Base-by-base conservation (phyloP, 306 rosid species). In the Ceratonia siliqua region DNA sequence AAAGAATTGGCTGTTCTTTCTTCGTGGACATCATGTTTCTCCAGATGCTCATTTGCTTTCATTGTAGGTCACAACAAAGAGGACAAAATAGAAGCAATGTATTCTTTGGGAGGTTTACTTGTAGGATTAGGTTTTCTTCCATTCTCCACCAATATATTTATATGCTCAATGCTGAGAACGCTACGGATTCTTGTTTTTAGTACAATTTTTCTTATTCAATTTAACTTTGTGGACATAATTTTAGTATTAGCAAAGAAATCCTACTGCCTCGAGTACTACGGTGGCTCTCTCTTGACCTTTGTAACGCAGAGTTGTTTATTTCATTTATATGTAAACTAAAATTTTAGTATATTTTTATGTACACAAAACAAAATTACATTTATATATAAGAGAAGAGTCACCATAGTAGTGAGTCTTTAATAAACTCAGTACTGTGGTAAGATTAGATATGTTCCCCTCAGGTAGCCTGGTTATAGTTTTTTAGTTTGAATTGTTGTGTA, bases 41-140 rank as follows among this genome's bases (percentile, higher is more conserved):
- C 76, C 35, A 72, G 82, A 63, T 71, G 73, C 72, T 14, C 50
- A 70, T 82, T 76, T 58, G 69, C 48, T 73, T 54, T 59, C 74
- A 45, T 63, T 75, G 11, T 11, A 74, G 66, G 70, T 20, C 68
- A 57, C 62, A 78, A 70, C 68, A 83, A 61, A 68, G 59, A 54
- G 57, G 77, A 45, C 53, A 54, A 64, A 28, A 6, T 38, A 72
- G 38, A 43, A 43, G 2, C 52, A 79, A 35, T 71, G 75, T 80
- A 65, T 59, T 67, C 77, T 43, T 70, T 18, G 30, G 24, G 62
- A 61, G 77, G 67, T 76, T 77, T 82, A 77, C 58, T 57, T 73
- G 75, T 79, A 83, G 82, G 82, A 72, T 66, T 70, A 39, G 88
- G 77, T 82, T 77, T 57, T 72, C 14, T 15, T 36, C 22, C 57